Evolutionary conservation across 495 filamentous ascomycete species (phyloP).

Genomic region (Xylaria flabelliformis): DNA sequence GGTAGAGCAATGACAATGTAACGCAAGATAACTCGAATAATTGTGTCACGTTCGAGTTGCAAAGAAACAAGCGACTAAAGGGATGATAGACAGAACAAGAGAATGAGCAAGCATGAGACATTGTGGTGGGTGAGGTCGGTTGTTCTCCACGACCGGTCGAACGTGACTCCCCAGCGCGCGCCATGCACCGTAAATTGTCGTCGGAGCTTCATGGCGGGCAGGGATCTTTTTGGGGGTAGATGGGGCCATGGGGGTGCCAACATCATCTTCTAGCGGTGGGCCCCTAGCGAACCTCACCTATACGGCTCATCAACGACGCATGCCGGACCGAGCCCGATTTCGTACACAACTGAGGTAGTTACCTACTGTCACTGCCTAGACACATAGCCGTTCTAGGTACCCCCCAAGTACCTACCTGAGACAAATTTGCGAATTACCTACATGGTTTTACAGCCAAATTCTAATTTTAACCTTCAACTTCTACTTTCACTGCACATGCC

Average conservation of each 20-base stretch:
- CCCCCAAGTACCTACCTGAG: neutral
- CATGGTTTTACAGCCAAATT: too few species aligned
- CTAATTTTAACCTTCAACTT: neutral
- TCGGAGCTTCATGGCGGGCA: constrained; percentile 27
- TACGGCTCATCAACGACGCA: constrained; percentile 14
- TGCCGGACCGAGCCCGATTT: constrained; percentile 8
- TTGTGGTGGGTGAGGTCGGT: constrained; percentile 9
- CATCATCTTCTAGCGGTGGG: constrained; percentile 14
- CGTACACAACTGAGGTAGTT: neutral
- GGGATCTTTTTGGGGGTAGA: constrained; percentile 21
- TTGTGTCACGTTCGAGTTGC: neutral
- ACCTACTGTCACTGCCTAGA: too few species aligned
- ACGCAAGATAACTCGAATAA: neutral
- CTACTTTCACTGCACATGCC: neutral
- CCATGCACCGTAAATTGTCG: constrained; percentile 23
- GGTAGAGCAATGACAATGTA: neutral
- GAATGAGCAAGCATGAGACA: constrained; percentile 1
- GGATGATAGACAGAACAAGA: neutral
- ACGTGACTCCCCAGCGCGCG: constrained; percentile 9
- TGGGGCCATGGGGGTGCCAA: constrained; percentile 22
- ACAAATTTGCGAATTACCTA: too few species aligned
- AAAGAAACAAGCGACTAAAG: neutral
- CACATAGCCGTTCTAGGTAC: neutral
- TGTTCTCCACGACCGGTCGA: constrained; percentile 19
- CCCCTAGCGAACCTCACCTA: constrained; percentile 13